phyloP scores from a whole-genome alignment of 2,329 filamentous ascomycete genomes.

The Neurospora sp. region DNA sequence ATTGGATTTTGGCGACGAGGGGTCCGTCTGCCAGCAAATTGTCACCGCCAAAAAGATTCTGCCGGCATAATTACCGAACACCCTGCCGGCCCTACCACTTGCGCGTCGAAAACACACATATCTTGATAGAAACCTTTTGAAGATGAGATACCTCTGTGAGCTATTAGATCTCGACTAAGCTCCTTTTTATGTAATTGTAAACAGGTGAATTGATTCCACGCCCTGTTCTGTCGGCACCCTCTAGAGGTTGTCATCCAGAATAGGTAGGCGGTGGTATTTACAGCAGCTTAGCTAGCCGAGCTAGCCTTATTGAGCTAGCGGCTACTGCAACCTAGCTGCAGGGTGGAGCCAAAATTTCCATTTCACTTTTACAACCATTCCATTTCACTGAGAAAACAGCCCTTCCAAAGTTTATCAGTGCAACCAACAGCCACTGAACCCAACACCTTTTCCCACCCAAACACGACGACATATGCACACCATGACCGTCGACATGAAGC shows the following conservation, averaged over 20 bases:
- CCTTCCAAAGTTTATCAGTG: background rate
- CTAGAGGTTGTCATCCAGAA: background rate
- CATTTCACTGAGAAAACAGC: background rate
- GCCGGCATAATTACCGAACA: background rate
- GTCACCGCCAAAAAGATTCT: background rate
- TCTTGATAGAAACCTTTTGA: background rate
- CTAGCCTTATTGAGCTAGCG: background rate
- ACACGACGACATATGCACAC: slow-evolving; percentile 1
- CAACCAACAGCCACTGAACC: background rate
- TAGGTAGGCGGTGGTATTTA: background rate
- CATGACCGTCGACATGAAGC: slow-evolving; percentile 18
- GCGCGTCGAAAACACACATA: background rate
- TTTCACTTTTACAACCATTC: slow-evolving; percentile 5
- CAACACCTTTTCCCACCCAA: background rate
- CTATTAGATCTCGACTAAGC: background rate
- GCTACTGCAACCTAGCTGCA: background rate
- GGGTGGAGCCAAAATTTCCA: slow-evolving; percentile 11
- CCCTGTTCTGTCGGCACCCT: background rate
- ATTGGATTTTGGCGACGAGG: background rate
- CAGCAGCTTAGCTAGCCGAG: background rate
- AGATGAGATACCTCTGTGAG: background rate
- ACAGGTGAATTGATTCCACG: background rate
- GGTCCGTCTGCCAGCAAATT: background rate
- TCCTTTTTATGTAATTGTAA: background rate
- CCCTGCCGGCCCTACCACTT: background rate